Evolutionary conservation across 345 rosid genomes (phyloP), one percentile per base, ranked within the genome.

Genomic region (Angophora floribunda): DNA sequence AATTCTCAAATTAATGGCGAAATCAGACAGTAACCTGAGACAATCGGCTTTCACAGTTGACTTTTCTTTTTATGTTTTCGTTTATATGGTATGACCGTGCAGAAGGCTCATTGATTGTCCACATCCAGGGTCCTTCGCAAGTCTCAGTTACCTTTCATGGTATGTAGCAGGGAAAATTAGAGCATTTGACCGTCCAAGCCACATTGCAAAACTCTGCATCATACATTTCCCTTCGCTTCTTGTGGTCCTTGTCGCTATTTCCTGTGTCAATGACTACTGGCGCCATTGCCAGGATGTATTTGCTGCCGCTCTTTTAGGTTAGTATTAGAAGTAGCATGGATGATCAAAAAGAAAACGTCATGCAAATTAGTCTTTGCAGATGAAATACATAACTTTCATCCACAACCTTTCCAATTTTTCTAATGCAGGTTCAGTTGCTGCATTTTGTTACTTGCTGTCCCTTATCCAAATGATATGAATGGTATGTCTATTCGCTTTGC

Each of bases 251-350:
- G 91, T 95, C 26, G 95, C 95, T 4, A 90, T 95, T 88, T 90
- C 96, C 51, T 93, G 94, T 7, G 93, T 95, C 0, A 93, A 93
- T 57, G 96, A 95, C 87, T 93, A 95, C 86, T 95, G 96, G 96
- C 96, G 93, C 88, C 96, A 95, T 52, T 95, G 98, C 95, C 91
- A 94, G 2, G 96, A 95, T 70, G 98, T 95, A 2, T 93, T 95
- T 87, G 87, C 92, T 28, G 98, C 96, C 49, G 94, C 94, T 75
- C 88, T 93, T 89, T 89, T 95, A 90, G 96, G 96, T 93, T 24
- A 70, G 87, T 57, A 49, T 11, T 3, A 26, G 49, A 15, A 52
- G 45, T 32, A 5, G 45, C 45, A 8, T 67, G 44, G 15, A 32
- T 16, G 45, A 67, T 7, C 0, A 32, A 67, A 51, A 82, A 44